These are phyloP conservation scores for Bisporella sp. DNA, from an alignment of 2,329 filamentous ascomycete genomes.

Conservation along the genomic window DNA sequence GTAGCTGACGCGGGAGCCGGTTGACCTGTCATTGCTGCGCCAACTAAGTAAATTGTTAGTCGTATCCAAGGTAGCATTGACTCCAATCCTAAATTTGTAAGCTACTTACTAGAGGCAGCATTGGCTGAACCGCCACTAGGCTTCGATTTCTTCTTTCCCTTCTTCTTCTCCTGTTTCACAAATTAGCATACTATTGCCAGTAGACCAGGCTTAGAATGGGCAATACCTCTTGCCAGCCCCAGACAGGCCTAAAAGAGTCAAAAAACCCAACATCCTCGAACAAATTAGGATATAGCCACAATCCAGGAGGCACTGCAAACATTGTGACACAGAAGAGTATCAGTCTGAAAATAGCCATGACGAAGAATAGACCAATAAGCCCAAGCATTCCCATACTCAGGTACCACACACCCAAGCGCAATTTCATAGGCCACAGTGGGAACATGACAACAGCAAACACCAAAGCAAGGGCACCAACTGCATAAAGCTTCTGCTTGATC, in stretches of 20 bases:
- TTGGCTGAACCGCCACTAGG: slow-evolving; percentile 20
- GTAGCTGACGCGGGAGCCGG: slow-evolving; percentile 26
- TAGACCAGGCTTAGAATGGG: not conserved
- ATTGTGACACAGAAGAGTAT: slow-evolving; percentile 93
- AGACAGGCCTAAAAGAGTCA: slow-evolving; percentile 90
- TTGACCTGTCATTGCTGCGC: slow-evolving; percentile 26
- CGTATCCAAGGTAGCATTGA: not conserved
- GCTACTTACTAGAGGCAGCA: slow-evolving; percentile 12
- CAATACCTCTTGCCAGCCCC: slow-evolving; percentile 92
- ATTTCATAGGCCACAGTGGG: slow-evolving; percentile 86
- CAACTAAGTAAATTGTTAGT: slow-evolving; percentile 17
- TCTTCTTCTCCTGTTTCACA: slow-evolving; percentile 26
- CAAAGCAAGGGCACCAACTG: slow-evolving; percentile 69
- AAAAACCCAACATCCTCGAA: slow-evolving; percentile 99
- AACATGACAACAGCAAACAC: slow-evolving; percentile 92
- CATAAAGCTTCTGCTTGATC: slow-evolving; percentile 89
- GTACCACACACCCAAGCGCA: slow-evolving; percentile 95
- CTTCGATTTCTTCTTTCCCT: slow-evolving; percentile 30
- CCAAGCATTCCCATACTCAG: slow-evolving; percentile 89
- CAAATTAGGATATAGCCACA: slow-evolving; percentile 98
- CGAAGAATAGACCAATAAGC: slow-evolving; percentile 87
- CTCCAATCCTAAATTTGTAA: too few species aligned
- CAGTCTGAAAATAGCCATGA: slow-evolving; percentile 93
- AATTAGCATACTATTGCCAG: not conserved
- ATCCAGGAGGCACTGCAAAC: slow-evolving; percentile 73